Conservation (phyloP, 345 rosid species). For the Lepidium aucheri region DNA sequence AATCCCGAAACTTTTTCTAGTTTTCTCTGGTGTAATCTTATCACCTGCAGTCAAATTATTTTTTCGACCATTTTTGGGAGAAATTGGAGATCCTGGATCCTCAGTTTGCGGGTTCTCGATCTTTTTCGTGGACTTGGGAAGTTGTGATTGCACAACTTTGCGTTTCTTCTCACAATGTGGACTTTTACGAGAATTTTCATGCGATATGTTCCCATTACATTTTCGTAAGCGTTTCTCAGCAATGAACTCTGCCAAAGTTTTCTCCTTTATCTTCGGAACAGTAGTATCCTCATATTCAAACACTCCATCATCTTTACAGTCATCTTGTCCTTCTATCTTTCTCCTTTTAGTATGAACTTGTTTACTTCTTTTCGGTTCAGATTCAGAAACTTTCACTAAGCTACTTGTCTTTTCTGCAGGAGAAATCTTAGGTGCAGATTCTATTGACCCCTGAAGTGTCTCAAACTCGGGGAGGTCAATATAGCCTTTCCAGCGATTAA, state of each 20-base stretch:
- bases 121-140: slow-evolving; percentile 24
- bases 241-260: slow-evolving; percentile 50
- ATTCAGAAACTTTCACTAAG: slow-evolving; percentile 12
- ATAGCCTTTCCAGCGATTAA: slow-evolving; percentile 61
- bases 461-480: slow-evolving; percentile 46
- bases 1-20: slow-evolving; percentile 31
- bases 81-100: slow-evolving; percentile 23
- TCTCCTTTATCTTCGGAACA: slow-evolving; percentile 37
- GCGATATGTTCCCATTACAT: slow-evolving; percentile 22
- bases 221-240: slow-evolving; percentile 34
- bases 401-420: slow-evolving; percentile 14
- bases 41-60: slow-evolving; percentile 10
- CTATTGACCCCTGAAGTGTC: slow-evolving; percentile 34
- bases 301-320: slow-evolving; percentile 29
- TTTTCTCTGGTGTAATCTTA: slow-evolving; percentile 21
- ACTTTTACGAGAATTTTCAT: slow-evolving; percentile 11
- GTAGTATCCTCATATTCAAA: slow-evolving; percentile 22
- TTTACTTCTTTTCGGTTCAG: slow-evolving; percentile 20
- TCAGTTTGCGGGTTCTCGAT: not conserved
- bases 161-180: slow-evolving; percentile 33
- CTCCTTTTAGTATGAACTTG: slow-evolving; percentile 21
- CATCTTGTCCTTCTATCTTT: slow-evolving; percentile 24
- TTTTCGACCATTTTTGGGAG: slow-evolving; percentile 21
- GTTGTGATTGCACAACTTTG: slow-evolving; percentile 23
- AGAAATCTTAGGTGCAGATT: slow-evolving; percentile 38